Base-by-base conservation (phyloP, 2,329 filamentous ascomycete genomes). In the Trichoderma breve region DNA sequence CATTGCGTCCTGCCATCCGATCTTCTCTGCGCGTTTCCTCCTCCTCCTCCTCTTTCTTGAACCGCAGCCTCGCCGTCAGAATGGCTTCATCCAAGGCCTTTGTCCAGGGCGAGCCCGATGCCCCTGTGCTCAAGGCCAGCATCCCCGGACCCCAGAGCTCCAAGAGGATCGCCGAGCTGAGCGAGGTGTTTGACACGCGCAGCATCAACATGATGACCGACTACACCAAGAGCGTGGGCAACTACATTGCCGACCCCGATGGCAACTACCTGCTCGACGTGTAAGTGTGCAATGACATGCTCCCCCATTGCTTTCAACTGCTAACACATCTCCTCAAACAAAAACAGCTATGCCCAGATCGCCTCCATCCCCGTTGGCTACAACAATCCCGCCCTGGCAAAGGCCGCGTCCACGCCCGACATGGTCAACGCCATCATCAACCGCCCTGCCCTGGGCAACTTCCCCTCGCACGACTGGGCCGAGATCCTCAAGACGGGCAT, bases 291-390 rank as follows among this genome's bases (percentile, higher is more conserved):
- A 36, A 8, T 4, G 4, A 21, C 2, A 39, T 4, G 15, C 28
- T 6, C 34, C 5, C 36, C 6, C 36, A 39, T 18, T 39, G 28
- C n/a, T 30, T 26, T 11, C 57, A 21, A 12, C 1, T 57, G 14
- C 65, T 69, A 15, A 26, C 26, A 26, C 26, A 26, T 26, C 26
- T 26, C 26, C 5, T 26, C 26, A 26, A 26, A 26, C n/a, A n/a
- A 24, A n/a, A 58, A 58, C 28, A 92, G 91, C 72, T 95, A 95
- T 79, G 93, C 94, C 66, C 94, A 97, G 83, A 97, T 97, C 79
- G 94, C 94, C 74, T 97, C 93, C 55, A 97, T 97, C 77, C 93
- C 94, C 4, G 87, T 97, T 60, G 94, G 94, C 73, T 97, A 97
- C 88, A 97, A 95, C 87, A 97, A 97, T 84, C 91, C 93, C 7